Evolutionary conservation across 176 grass and related monocot genomes (phyloP), one percentile per base, ranked within the genome.

Genomic region (Aechmea fasciata): DNA sequence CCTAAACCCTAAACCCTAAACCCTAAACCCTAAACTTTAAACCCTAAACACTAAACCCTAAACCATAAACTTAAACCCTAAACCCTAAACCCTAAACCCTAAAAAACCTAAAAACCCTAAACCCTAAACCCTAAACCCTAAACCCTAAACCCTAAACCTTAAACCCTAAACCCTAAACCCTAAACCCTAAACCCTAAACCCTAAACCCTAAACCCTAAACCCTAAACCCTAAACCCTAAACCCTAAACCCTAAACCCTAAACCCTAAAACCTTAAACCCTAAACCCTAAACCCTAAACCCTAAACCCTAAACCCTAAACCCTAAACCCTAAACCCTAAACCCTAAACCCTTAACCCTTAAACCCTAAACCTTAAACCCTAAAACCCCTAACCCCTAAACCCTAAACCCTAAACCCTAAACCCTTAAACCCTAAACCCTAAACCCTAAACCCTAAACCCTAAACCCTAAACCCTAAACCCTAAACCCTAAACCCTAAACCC

Each of bases 1-100:
- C 59, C 59, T 22, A 23, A 63, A 63, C 3, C 59, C 59, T 22
- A 23, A 63, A 63, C 59, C 59, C 51, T 63, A 63, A 63, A 63
- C 59, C 59, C 59, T 63, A 63, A 63, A 63, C 59, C 59, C 15
- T 23, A 63, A 63, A 20, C 59, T 18, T 10, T 23, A 63, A 63
- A 20, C 59, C 59, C 15, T 23, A 63, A 63, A 20, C 59, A 13
- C 15, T 23, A 63, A 63, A 20, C 59, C 59, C 15, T 23, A 63
- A 63, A 20, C 59, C 59, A 2, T 23, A 63, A 63, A 20, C 59
- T 18, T 10, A 8, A 63, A 63, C 3, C 59, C 59, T 10, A 8
- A 63, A 63, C 3, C 59, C 59, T 10, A 8, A 63, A 63, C 3
- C 59, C 59, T 10, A 8, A 63, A 63, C 3, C 59, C 59, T 10